Base-by-base conservation (phyloP, 1,139 yeast species). In the Schwanniomyces etchellsii region DNA sequence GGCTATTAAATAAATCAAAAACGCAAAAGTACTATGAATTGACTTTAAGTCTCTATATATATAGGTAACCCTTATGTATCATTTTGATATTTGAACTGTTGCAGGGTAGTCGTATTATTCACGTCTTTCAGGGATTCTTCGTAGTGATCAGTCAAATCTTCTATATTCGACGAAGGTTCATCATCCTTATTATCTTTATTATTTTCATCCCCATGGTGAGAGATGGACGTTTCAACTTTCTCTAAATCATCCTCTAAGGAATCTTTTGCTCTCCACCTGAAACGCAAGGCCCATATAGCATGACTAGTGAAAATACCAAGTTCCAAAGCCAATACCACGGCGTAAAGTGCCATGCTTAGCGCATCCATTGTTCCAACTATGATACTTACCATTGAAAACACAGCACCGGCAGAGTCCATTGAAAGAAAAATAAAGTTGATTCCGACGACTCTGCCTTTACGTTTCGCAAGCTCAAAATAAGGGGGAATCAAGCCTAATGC, bases 401-500 rank as follows among this genome's bases (percentile, higher is more conserved):
- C 52, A 0, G 97, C 96, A 7, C 97, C 97, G 30, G 70, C 43
- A 5, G 84, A 71, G 52, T 89, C 97, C 50, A 88, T 66, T n/a
- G 63, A 45, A 35, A 89, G 61, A 44, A 89, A 89, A n/a, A 80
- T 45, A 50, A 89, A 86, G 49, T 86, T 86, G 45, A 89, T 81
- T 0, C 97, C 97, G 4, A 86, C 75, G 4, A 89, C 96, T 28
- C 85, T 63, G 3, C 96, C 96, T 29, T 72, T 56, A 38, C 95
- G 70, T 49, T 84, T 84, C 22, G 76, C 74, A 22, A 89, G 61
- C 50, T 89, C 97, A 45, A 78, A 78, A 53, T 88, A 89, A 4
- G 96, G 96, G 1, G 96, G 96, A 2, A 89, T 47, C 27, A 89
- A 64, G 0, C 97, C 97, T 2, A 74, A 46, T 0, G 85, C 95